Percentiles rank a stretch among this genome's conserved stretches.
Conservation (phyloP, 257 asterid species). For the Salvia hispanica region DNA sequence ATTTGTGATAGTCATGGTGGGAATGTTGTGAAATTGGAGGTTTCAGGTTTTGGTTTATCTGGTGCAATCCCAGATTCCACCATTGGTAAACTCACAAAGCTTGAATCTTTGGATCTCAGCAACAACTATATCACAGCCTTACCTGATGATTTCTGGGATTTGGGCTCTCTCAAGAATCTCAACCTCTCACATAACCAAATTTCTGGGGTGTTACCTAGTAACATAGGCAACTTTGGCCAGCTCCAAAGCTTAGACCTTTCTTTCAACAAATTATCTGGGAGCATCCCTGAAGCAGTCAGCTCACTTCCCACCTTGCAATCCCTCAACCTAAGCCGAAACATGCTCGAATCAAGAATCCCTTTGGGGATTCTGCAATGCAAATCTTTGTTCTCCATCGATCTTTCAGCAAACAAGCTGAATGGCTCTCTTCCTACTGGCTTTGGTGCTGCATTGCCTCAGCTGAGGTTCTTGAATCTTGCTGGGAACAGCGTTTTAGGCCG, state of each 20-base stretch:
- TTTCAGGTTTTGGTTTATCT: constrained; percentile 67
- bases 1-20: constrained; percentile 59
- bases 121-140: constrained; percentile 67
- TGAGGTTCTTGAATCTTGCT: constrained; percentile 68
- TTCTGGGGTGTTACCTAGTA: constrained; percentile 60
- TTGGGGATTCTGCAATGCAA: constrained; percentile 56
- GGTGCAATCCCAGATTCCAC: constrained; percentile 80
- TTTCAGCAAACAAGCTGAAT: constrained; percentile 59
- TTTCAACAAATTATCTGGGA: constrained; percentile 65
- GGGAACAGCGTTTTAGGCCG: constrained; percentile 60
- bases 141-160: constrained; percentile 91
- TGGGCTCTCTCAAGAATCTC: constrained; percentile 72
- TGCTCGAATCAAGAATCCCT: constrained; percentile 61
- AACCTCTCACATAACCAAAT: constrained; percentile 73
- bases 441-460: constrained; percentile 58
- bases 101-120: constrained; percentile 78
- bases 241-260: constrained; percentile 83
- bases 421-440: constrained; percentile 68
- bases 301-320: constrained; percentile 58
- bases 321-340: constrained; percentile 60
- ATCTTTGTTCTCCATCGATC: constrained; percentile 62
- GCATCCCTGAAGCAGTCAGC: constrained; percentile 72
- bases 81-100: constrained; percentile 72
- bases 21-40: constrained; percentile 52
- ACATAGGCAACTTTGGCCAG: constrained; percentile 71